Evolutionary conservation across 352 stramenopile genomes (phyloP).

Genomic region (Phytophthora aleatoria): DNA sequence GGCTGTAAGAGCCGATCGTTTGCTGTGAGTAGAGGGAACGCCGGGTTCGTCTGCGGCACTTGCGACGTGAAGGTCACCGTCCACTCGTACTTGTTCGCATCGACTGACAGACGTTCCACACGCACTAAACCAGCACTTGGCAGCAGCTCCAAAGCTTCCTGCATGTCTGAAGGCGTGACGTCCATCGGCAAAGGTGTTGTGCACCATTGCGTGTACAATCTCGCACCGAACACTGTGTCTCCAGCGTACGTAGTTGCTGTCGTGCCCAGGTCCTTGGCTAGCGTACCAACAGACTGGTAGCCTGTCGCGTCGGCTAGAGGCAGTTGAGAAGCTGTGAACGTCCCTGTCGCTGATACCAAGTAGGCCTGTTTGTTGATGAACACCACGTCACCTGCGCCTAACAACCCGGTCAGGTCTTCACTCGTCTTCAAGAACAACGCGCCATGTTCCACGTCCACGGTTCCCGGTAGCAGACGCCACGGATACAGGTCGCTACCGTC

Average conservation of each 20-base stretch:
- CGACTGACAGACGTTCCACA: slow-evolving; percentile 77
- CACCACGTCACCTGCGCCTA: slow-evolving; percentile 86
- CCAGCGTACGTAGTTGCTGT: slow-evolving; percentile 48
- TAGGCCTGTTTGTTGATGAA: slow-evolving; percentile 76
- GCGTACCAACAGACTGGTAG: slow-evolving; percentile 24
- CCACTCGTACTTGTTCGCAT: slow-evolving; percentile 85
- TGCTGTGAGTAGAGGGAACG: slow-evolving; percentile 49
- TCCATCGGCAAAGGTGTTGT: slow-evolving; percentile 65
- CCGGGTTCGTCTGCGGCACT: slow-evolving; percentile 34
- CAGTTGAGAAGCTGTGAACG: slow-evolving; percentile 76
- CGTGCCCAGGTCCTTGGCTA: slow-evolving; percentile 33
- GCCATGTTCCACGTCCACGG: slow-evolving; percentile 55
- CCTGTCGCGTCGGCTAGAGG: slow-evolving; percentile 52
- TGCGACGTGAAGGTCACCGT: slow-evolving; percentile 87
- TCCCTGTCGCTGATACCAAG: slow-evolving; percentile 66
- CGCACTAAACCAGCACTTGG: slow-evolving; percentile 89
- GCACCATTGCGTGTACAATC: slow-evolving; percentile 59
- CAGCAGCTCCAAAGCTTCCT: slow-evolving; percentile 88
- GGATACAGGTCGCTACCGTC: slow-evolving; percentile 37
- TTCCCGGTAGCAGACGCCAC: slow-evolving; percentile 54
- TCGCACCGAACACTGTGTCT: slow-evolving; percentile 41
- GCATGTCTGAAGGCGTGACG: slow-evolving; percentile 55
- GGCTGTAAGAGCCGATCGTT: slow-evolving; percentile 53
- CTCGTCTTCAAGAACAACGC: slow-evolving; percentile 79
- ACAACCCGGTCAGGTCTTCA: slow-evolving; percentile 84